Conservation (phyloP, 2,329 filamentous ascomycete genomes). For the Colletotrichum destructivum region DNA sequence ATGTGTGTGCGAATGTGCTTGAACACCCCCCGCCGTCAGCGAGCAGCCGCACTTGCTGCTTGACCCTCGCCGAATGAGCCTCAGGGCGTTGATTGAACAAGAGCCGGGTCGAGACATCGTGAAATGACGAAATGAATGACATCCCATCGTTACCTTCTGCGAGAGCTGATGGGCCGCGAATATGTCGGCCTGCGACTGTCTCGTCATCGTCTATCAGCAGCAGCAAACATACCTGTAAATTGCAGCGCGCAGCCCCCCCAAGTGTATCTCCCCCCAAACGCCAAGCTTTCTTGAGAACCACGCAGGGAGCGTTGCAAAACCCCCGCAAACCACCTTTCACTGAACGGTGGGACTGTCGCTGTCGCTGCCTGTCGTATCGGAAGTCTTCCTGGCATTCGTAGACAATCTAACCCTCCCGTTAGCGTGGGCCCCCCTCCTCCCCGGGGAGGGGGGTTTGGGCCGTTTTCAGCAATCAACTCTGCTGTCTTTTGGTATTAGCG, state of each 20-base stretch:
- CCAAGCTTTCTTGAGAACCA: slow-evolving; percentile 39
- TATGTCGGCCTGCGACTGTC: background rate
- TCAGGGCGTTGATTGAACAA: background rate
- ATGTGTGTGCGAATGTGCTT: background rate
- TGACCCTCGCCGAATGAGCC: background rate
- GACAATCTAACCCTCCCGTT: slow-evolving; percentile 14
- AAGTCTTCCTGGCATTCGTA: slow-evolving; percentile 31
- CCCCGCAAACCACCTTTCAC: slow-evolving; percentile 28
- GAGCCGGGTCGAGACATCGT: background rate
- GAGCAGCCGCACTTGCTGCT: background rate
- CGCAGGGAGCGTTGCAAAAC: background rate
- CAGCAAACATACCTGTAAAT: background rate
- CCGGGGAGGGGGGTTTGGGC: background rate
- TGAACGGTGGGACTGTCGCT: slow-evolving; percentile 30
- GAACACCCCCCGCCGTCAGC: background rate
- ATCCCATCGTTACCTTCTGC: background rate
- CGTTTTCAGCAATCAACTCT: slow-evolving; percentile 24
- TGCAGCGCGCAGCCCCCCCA: background rate
- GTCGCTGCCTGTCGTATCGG: slow-evolving; percentile 32
- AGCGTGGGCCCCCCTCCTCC: background rate
- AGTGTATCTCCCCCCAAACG: slow-evolving; percentile 8
- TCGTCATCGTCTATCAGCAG: slow-evolving; percentile 1
- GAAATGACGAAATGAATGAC: background rate
- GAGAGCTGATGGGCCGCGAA: background rate
- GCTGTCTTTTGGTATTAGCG: slow-evolving; percentile 14